A percentile compares a stretch with the other conserved stretches of the same genome.
Conservation (phyloP, 345 rosid genomes). For the Aethionema arabicum region DNA sequence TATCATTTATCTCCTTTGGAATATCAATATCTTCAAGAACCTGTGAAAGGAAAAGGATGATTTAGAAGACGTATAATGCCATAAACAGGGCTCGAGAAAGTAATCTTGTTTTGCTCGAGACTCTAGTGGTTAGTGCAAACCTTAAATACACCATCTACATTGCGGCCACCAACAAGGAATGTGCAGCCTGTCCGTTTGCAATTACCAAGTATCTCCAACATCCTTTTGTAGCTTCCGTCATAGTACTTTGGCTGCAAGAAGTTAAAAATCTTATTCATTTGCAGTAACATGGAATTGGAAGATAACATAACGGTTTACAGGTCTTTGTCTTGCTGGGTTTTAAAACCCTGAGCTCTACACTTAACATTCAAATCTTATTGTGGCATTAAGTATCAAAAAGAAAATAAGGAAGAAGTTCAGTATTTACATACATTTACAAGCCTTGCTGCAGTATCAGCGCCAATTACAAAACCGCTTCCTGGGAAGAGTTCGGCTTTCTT, state of each 20-base stretch:
- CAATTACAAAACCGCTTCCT: constrained; percentile 90
- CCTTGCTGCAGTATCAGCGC: constrained; percentile 89
- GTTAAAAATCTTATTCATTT: constrained; percentile 8
- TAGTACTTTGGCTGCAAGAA: constrained; percentile 81
- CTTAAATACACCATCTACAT: constrained; percentile 76
- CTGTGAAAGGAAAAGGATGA: constrained; percentile 40
- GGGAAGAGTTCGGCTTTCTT: constrained; percentile 95
- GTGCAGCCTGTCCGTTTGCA: constrained; percentile 80
- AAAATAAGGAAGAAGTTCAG: neutral
- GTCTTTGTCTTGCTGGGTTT: constrained; percentile 9
- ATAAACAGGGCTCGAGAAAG: constrained; percentile 3
- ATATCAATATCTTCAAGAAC: constrained; percentile 78
- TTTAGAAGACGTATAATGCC: constrained; percentile 5
- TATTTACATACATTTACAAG: constrained; percentile 64
- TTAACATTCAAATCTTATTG: constrained; percentile 13
- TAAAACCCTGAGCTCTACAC: neutral
- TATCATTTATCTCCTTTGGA: constrained; percentile 60
- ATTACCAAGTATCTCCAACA: constrained; percentile 64
- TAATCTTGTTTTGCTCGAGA: neutral
- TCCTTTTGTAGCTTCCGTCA: constrained; percentile 56
- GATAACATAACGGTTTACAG: constrained; percentile 5
- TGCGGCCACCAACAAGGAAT: constrained; percentile 86
- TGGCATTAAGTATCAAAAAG: neutral
- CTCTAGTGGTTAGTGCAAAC: constrained; percentile 35
- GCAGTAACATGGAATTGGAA: constrained; percentile 12